These are phyloP conservation scores for Viola odorata DNA, from an alignment of 345 rosid species.

Conservation along the genomic window DNA sequence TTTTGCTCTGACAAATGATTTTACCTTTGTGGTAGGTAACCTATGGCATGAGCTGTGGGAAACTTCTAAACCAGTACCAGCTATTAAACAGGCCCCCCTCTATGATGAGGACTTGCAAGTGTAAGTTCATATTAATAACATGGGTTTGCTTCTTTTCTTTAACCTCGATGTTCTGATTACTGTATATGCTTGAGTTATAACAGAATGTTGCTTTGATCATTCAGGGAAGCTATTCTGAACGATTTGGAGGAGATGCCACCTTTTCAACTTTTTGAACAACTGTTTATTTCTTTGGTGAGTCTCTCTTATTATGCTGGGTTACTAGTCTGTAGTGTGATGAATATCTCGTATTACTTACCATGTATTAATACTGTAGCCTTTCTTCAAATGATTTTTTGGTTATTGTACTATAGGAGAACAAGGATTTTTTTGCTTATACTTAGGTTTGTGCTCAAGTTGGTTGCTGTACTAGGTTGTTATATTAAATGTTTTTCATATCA, in stretches of 20 bases:
- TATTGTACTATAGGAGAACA: not conserved
- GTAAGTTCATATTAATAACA: slow-evolving; percentile 45
- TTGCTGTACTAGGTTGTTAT: no score
- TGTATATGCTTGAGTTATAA: not conserved
- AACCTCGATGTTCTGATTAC: not conserved
- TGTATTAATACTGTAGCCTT: no score
- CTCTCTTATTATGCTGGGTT: not conserved
- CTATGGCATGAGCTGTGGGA: slow-evolving; percentile 96
- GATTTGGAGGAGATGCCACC: slow-evolving; percentile 71
- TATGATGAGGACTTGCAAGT: slow-evolving; percentile 92
- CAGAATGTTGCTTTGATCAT: slow-evolving; percentile 15
- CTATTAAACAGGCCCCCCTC: slow-evolving; percentile 82
- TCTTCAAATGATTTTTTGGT: no score
- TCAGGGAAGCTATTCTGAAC: slow-evolving; percentile 83
- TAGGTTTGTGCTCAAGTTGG: not conserved
- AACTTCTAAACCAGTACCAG: slow-evolving; percentile 82
- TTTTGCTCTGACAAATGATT: no score
- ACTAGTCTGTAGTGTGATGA: not conserved
- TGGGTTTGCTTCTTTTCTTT: not conserved
- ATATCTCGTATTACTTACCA: not conserved
- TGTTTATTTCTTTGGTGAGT: slow-evolving; percentile 80
- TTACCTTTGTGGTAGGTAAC: slow-evolving; percentile 51
- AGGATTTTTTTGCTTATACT: not conserved
- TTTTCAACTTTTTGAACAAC: slow-evolving; percentile 66
- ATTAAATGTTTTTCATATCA: not conserved